Conservation (phyloP, 371 early-diverging fungal species). For the Blyttiomyces sp. region DNA sequence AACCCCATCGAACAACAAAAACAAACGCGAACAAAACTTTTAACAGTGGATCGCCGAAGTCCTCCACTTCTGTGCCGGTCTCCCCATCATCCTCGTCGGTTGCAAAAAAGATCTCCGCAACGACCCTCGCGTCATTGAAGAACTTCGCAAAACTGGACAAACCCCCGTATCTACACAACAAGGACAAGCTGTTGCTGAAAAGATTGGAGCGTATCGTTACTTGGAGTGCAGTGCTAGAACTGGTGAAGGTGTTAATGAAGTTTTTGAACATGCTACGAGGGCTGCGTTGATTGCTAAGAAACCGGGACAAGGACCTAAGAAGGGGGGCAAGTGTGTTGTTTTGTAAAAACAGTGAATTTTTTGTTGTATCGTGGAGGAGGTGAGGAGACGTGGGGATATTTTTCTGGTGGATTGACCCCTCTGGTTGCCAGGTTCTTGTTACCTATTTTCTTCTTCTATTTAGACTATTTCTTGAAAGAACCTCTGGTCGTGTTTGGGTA, state of each 20-base stretch:
- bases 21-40: slow-evolving; percentile 68
- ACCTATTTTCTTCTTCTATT: too few species aligned
- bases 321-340: neutral
- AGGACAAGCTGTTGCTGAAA: slow-evolving; percentile 67
- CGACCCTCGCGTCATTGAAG: slow-evolving; percentile 83
- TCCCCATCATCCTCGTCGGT: slow-evolving; percentile 91
- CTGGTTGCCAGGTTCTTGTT: too few species aligned
- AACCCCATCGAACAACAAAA: too few species aligned
- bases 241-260: slow-evolving; percentile 88
- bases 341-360: neutral
- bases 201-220: slow-evolving; percentile 84
- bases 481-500: too few species aligned
- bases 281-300: slow-evolving; percentile 48
- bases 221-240: slow-evolving; percentile 94
- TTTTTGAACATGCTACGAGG: slow-evolving; percentile 89
- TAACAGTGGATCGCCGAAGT: slow-evolving; percentile 90
- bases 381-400: too few species aligned
- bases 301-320: neutral
- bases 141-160: slow-evolving; percentile 68
- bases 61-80: slow-evolving; percentile 79
- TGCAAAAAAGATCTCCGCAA: slow-evolving; percentile 96
- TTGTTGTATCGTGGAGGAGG: too few species aligned
- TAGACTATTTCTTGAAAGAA: too few species aligned
- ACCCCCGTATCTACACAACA: slow-evolving; percentile 63
- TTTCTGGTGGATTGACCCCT: too few species aligned